These are phyloP conservation scores for Pseudonectria foliicola DNA, from an alignment of 2,329 filamentous ascomycete genomes.

Conservation along the genomic window DNA sequence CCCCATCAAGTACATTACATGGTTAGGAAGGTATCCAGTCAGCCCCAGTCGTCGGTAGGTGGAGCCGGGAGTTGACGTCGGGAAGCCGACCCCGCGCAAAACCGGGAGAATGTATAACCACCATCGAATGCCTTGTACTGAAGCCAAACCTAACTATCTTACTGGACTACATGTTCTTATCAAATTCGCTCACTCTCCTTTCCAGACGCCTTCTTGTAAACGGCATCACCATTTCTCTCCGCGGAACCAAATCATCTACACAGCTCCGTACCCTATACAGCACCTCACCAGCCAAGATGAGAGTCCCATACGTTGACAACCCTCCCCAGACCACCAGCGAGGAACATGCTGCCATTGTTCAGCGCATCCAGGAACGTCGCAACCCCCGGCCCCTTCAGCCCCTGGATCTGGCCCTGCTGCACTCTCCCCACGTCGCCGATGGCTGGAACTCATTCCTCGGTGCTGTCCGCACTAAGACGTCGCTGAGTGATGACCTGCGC, in stretches of 20 bases:
- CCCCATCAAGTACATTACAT: too few species aligned
- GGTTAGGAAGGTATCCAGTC: conserved; percentile 12
- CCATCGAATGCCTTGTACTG: conserved; percentile 1
- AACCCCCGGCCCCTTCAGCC: conserved; percentile 62
- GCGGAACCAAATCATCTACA: conserved; percentile 5
- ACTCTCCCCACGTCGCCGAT: conserved; percentile 66
- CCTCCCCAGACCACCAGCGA: conserved; percentile 37
- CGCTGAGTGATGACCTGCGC: conserved; percentile 48
- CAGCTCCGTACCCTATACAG: conserved; percentile 8
- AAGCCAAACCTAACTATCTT: too few species aligned
- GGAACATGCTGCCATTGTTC: conserved; percentile 50
- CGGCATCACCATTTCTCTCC: not conserved
- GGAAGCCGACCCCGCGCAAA: conserved; percentile 18
- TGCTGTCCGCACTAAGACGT: conserved; percentile 49
- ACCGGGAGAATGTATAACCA: conserved; percentile 23
- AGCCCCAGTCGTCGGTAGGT: conserved; percentile 20
- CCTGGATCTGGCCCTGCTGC: conserved; percentile 69
- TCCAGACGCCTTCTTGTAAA: not conserved
- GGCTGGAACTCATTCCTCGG: conserved; percentile 68
- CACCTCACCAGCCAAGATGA: conserved; percentile 40
- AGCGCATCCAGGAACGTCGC: conserved; percentile 58
- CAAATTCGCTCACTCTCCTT: not conserved
- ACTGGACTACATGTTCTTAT: not conserved
- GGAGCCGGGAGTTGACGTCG: conserved; percentile 20
- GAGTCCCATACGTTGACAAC: conserved; percentile 57